Base-by-base conservation (phyloP, 2,329 filamentous ascomycete species). In the Ascochyta fabae region DNA sequence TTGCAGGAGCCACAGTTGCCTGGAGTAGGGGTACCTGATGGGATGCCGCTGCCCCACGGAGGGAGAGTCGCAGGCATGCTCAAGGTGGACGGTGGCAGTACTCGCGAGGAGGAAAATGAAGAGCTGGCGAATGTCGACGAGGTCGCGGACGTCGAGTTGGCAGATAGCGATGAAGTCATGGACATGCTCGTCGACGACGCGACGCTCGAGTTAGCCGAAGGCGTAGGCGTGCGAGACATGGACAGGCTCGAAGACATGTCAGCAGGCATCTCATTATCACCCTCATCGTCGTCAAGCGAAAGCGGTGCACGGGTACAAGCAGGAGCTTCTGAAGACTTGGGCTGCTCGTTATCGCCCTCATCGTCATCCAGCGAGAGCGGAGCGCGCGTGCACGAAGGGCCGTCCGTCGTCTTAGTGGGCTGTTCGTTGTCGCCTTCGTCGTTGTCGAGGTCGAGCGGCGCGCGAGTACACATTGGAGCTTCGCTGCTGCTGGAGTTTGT, bases 351-450 rank as follows among this genome's bases (percentile, higher is more conserved):
- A 27, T 67, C 58, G 3, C 69, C 69, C 38, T 71, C 61, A 27
- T 71, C 68, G n/a, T 72, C 68, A 36, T 73, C 67, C 0, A 72
- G 53, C n/a, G 49, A 59, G 4, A 72, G 58, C 6, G 67, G 60
- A 8, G 58, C 65, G 4, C 52, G 48, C 6, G 64, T 67, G 31
- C 70, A 73, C 12, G 58, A 38, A 9, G 58, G 53, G 1, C 44
- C 31, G 6, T 38, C 31, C 1, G 43, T 47, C 3, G 43, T 42
- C 1, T 7, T 26, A 1, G 41, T 19, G 24, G 43, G 48, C 13
- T 58, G 52, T 16, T 56, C 58, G 34, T 73, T 68, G 36, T 67
- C 59, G 12, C 69, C 70, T 35, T 72, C 61, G 29, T 72, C 68
- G n/a, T 72, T 68, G 46, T 69, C 62, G 1, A 69, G 49, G 13